Evolutionary conservation across 2,329 filamentous ascomycete species (phyloP), one percentile per base, ranked within the genome.

Genomic region (Geosmithia putterillii): DNA sequence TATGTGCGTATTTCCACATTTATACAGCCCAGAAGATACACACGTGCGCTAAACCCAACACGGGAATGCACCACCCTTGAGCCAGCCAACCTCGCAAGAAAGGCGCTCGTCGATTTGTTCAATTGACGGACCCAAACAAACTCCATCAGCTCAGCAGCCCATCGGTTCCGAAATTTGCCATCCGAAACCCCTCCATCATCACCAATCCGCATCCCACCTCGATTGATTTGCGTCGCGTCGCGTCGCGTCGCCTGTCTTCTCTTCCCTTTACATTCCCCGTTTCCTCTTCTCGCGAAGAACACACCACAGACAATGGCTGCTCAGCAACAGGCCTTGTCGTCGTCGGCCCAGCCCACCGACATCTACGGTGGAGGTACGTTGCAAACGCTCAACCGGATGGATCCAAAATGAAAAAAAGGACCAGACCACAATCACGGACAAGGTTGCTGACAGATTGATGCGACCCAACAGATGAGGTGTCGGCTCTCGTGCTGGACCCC

Each of bases 401-500:
- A n/a, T n/a, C n/a, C n/a, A n/a, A n/a, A n/a, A n/a, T n/a, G n/a
- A n/a, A n/a, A n/a, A n/a, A n/a, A n/a, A n/a, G n/a, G n/a, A 25
- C 18, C 44, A 42, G 28, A 32, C 21, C 28, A 42, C 39, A 45
- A n/a, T n/a, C n/a, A n/a, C n/a, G n/a, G n/a, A n/a, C n/a, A n/a
- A n/a, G n/a, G n/a, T n/a, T 44, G 47, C 52, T 55, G 48, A 51
- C 47, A 42, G 38, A 36, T 45, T 43, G 45, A 21, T 36, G 6
- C 23, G 8, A 38, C 25, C 9, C 28, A 7, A 17, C 55, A 95
- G 92, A 98, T 71, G 92, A 98, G 70, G 89, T 98, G 51, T 94
- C 89, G 32, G 94, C 94, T 42, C 84, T 98, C 53, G 86, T 98
- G 34, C 86, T 98, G 58, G 92, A 98, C 59, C 86, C 92, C 3